Evolutionary conservation across 2,329 filamentous ascomycete genomes (phyloP), one percentile per base, ranked within the genome.

Genomic region (Stagonosporopsis cucurbitacearum): DNA sequence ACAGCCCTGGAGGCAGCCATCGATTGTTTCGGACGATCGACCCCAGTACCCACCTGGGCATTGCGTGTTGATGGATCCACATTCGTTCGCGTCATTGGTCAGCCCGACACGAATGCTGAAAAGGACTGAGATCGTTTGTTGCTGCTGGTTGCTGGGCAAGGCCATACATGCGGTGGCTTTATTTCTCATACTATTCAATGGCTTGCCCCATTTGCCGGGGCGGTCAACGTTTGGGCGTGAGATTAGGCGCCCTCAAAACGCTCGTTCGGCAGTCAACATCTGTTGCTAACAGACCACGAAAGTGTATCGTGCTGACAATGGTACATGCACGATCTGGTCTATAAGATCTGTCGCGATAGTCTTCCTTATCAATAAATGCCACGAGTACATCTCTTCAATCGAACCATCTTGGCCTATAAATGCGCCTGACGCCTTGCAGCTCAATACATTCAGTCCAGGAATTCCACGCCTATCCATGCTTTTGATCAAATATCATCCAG

Each of bases 1-100:
- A 60, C 57, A 73, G 42, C 42, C 50, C 50, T 46, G 35, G 22
- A 53, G 70, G 71, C 70, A 72, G 54, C 70, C 60, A 64, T 59
- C 47, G 32, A 39, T 50, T 56, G 55, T 60, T 46, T 63, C 53
- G 54, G 59, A 53, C 60, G 60, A 67, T 63, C 62, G 61, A 61
- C 65, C 65, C 66, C 62, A 59, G 59, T 55, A 66, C 66, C 60
- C 64, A 57, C 65, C 62, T 57, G 58, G 26, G 50, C 54, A 57
- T 49, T 57, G 54, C 54, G 49, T 45, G 54, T 58, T 62, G 58
- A 49, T 49, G 54, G 64, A 37, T 61, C 63, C 64, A 68, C 66
- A 56, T 22, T 57, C 51, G 50, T 56, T 51, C 58, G 47, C 63
- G 60, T 59, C 55, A 54, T 54, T 45, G 37, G 44, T 37, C 35